Evolutionary conservation across 768 basidiomycete genomes (phyloP), one percentile per base, ranked within the genome.

Genomic region (Podaxis sp.): DNA sequence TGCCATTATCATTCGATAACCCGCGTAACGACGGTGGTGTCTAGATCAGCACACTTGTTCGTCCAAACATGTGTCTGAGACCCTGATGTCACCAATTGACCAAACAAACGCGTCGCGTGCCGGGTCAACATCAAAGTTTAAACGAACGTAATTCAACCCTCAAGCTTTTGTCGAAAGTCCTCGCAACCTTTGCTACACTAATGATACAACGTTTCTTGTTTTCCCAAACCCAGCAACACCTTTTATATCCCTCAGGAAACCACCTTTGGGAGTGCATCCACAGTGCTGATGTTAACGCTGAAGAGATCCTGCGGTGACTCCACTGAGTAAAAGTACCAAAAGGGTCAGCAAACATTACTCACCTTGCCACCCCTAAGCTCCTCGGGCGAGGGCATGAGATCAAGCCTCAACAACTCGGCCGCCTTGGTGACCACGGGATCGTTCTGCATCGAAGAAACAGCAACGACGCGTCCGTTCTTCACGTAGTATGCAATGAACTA

Each of bases 401-500:
- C 88, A 40, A 95, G 73, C 53, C 91, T 80, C 66, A 96, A 73
- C 33, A 97, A 77, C 73, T 95, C 92, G 8, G 89, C 86, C 1
- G 88, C 85, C 74, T 90, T 89, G 61, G 84, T 81, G 33, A 94
- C 90, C 36, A 92, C 82, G 1, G 93, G 93, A 68, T 94, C 93
- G 61, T 85, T 85, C 72, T 88, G 87, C 90, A 93, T 93, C 86
- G 82, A 85, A 1, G 88, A 83, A 30, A 90, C 86, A 20, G 89
- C 91, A 48, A 88, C 78, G 41, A 92, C 79, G 64, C 82, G 85
- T 62, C 82, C 84, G 33, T 74, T 74, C 72, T 88, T 87, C 50
- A 84, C 80, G 72, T 93, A 93, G 74, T 91, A 94, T 2, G 90
- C 91, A 49, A 91, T 81, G 69, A 94, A 94, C 89, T 91, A 60